Evolutionary conservation across 345 rosid species (phyloP), one percentile per base, ranked within the genome.

Genomic region (Salix purpurea): DNA sequence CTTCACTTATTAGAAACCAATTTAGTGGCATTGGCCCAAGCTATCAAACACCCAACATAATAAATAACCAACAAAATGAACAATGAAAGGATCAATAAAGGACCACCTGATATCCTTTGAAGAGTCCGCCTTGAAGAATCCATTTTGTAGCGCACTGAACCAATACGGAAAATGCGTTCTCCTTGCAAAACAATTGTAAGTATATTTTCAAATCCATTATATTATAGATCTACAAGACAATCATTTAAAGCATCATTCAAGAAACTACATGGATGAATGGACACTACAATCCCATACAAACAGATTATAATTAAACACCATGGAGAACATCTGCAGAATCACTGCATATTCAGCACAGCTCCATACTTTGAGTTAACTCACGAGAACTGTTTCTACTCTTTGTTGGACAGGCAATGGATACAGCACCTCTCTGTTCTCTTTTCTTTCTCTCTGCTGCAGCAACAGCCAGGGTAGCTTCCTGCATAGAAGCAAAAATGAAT

Each of bases 391-490:
- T 81, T 81, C 83, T 85, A 74, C 69, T 85, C 80, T 85, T 86
- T 34, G 81, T 64, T 81, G 84, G 76, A 76, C 86, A 74, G 74
- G 73, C 80, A 76, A 46, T 70, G 68, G 67, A 67, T 75, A 81
- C 70, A 67, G 79, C 85, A 74, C 80, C 82, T 70, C 72, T 84
- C 66, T 67, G 87, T 86, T 91, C 92, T 81, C 87, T 85, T 84
- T 85, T 91, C 82, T 89, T 87, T 85, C 84, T 93, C 80, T 89
- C 86, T 50, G 85, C 88, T 48, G 90, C 98, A 80, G 92, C 98
- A 85, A 96, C 94, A 44, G 96, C 99, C 80, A 88, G 71, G 15
- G 99, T 91, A 72, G 94, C 98, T 84, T 96, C 97, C 99, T 96
- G 84, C 46, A 74, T 67, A 32, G 74, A 66, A 79, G 28, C 52